Conservation (phyloP, 163 green algal genomes). For the Chlamydomonas reinhardtii region DNA sequence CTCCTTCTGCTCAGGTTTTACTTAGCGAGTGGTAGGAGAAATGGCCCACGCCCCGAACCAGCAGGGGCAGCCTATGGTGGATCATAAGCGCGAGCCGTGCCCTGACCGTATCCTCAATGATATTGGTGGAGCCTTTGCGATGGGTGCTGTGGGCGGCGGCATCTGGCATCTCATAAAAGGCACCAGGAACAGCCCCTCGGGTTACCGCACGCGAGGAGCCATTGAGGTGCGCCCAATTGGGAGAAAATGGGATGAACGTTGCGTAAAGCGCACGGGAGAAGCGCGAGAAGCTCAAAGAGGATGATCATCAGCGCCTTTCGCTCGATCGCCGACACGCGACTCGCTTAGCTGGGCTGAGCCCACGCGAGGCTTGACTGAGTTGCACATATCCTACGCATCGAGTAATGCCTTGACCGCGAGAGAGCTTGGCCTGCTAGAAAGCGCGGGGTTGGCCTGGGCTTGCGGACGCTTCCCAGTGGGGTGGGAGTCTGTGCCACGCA, state of each 20-base stretch:
- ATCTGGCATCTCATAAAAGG: constrained; percentile 95
- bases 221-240: constrained; percentile 79
- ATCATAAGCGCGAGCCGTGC: constrained; percentile 80
- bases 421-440: too few species aligned
- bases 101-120: constrained; percentile 98
- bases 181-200: constrained; percentile 91
- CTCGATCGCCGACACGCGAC: constrained; percentile 23
- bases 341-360: not conserved
- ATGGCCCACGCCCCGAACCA: constrained; percentile 14
- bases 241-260: too few species aligned
- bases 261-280: too few species aligned
- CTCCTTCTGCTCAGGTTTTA: not conserved
- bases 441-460: too few species aligned
- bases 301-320: not conserved
- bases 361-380: too few species aligned
- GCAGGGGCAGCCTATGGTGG: constrained; percentile 54
- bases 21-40: not conserved
- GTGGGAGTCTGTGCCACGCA: too few species aligned
- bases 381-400: too few species aligned
- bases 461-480: too few species aligned
- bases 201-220: constrained; percentile 81
- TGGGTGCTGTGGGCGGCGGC: constrained; percentile 97
- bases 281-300: not conserved
- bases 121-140: constrained; percentile 97
- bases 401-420: too few species aligned